Evolutionary conservation across 2,329 filamentous ascomycete genomes (phyloP).

Genomic region (Phyllosticta capitalensis): DNA sequence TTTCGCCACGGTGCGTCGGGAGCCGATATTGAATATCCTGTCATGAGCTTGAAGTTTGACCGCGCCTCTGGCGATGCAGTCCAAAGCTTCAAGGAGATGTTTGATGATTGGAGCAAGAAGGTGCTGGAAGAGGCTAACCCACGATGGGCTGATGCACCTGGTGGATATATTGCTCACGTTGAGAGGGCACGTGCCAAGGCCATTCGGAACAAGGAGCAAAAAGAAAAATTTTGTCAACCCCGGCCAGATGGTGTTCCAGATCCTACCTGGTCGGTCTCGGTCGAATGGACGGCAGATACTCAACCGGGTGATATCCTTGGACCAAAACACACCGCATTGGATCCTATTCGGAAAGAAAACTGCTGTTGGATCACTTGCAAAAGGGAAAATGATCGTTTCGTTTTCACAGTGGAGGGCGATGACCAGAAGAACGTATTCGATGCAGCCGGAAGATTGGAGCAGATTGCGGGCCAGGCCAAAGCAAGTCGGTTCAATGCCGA

Average conservation of each 20-base stretch:
- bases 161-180: no score
- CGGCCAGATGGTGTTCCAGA: neutral
- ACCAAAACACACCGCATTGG: constrained; percentile 19
- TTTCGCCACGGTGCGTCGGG: no score
- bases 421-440: constrained; percentile 13
- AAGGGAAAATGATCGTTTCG: constrained; percentile 7
- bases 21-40: no score
- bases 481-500: constrained; percentile 12
- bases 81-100: no score
- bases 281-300: neutral
- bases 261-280: neutral
- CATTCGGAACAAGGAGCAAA: neutral
- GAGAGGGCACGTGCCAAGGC: no score
- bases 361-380: constrained; percentile 20
- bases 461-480: constrained; percentile 17
- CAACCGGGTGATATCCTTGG: constrained; percentile 18
- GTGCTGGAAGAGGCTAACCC: no score
- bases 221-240: constrained; percentile 11
- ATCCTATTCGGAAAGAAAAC: constrained; percentile 19
- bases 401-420: constrained; percentile 18
- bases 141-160: no score
- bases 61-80: no score
- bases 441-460: constrained; percentile 18
- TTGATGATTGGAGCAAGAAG: no score
- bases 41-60: no score